Evolutionary conservation across 2,329 filamentous ascomycete species (phyloP), one percentile per base, ranked within the genome.

Genomic region (Cladophialophora exuberans): DNA sequence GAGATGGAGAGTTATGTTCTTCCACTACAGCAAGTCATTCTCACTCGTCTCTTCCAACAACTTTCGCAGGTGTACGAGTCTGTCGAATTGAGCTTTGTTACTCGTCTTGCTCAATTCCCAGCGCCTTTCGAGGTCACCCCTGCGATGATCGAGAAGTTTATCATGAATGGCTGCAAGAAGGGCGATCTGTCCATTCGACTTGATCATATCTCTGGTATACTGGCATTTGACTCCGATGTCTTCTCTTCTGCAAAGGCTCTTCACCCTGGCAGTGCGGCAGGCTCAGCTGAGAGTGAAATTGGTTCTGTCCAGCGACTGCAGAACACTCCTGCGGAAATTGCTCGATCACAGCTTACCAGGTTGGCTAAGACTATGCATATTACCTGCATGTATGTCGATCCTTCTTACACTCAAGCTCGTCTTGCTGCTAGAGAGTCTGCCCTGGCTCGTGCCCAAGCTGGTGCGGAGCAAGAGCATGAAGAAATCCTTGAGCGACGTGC

Each of bases 131-230:
- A 97, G 76, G 91, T 97, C 64, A 88, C 84, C 61, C 86, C 89
- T 50, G 85, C 87, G 63, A 96, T 90, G 59, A 95, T 99, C 64
- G 94, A 99, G 81, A 99, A 97, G 79, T 99, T 99, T 81, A 97
- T 99, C 81, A 99, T 99, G 94, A 99, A 99, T 75, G 94, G 94
- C 62, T 97, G 96, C 83, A 99, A 99, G 85, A 99, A 99, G 84
- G 94, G 94, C 54, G 94, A 99, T 67, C 83, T 99, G 41, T 89
- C 94, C 50, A 95, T 99, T 66, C 91, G 94, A 59, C 90, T 97
- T 75, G 90, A 97, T 70, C 94, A 99, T 71, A 91, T 91, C 59
- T 93, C 92, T 50, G 91, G 94, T 57, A 89, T 97, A 45, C 84
- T 99, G 57, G 97, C 91, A 72, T 99, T 99, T 67, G 94, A 99